Conservation (phyloP, 805 yeast species). For the Maudiozyma barnettii region DNA sequence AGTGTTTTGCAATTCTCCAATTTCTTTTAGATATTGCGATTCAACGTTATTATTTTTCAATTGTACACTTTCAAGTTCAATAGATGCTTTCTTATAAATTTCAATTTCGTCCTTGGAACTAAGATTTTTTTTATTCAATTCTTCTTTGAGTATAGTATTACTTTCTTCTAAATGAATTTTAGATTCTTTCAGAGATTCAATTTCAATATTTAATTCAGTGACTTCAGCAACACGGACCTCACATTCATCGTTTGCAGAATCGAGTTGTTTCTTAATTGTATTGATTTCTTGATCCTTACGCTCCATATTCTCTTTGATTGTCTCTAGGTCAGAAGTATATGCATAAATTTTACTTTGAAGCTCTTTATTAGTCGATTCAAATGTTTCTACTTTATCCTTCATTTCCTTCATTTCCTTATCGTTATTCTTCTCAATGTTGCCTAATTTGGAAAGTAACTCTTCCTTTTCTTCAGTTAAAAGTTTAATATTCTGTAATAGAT, state of each 20-base stretch:
- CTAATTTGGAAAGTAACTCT: constrained; percentile 5
- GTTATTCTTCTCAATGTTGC: constrained; percentile 1
- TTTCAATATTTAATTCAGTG: constrained; percentile 25
- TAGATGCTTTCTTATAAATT: constrained; percentile 14
- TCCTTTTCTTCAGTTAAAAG: constrained; percentile 4
- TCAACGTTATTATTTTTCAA: constrained; percentile 21
- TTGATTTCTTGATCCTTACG: constrained; percentile 9
- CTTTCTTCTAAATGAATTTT: constrained; percentile 21
- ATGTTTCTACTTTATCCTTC: neutral
- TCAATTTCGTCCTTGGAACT: constrained; percentile 12
- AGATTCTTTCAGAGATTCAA: constrained; percentile 28
- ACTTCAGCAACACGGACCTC: constrained; percentile 32
- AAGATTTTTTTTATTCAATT: constrained; percentile 19
- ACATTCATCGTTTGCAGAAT: constrained; percentile 27
- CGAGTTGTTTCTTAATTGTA: constrained; percentile 17
- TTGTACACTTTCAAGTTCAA: constrained; percentile 24
- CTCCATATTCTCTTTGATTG: constrained; percentile 4
- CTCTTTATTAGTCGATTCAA: neutral
- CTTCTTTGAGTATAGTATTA: constrained; percentile 27
- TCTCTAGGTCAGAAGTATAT: neutral
- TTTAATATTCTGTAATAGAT: constrained; percentile 6
- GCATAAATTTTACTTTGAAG: neutral
- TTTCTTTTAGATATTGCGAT: constrained; percentile 30
- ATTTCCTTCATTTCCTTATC: constrained; percentile 2
- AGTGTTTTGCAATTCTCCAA: constrained; percentile 30